Conservation (phyloP, 164 flowering plant genomes). For the Umbilicus rupestris region DNA sequence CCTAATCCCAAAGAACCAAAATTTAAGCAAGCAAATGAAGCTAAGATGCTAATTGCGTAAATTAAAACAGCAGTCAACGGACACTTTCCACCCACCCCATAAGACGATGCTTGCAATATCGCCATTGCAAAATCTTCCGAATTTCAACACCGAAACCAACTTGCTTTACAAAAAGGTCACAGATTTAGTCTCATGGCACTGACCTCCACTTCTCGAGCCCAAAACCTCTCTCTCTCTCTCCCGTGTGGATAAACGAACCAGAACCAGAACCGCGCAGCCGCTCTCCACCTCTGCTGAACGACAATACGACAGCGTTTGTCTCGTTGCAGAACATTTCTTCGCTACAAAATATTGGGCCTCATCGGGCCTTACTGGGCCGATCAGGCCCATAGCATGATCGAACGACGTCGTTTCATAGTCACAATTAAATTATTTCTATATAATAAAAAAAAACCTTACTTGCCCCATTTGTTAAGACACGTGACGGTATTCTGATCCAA, state of each 20-base stretch:
- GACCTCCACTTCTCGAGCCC: not conserved
- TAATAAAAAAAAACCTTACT: no score
- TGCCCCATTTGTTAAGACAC: no score
- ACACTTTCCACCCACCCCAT: not conserved
- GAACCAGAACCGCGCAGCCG: constrained; percentile 1
- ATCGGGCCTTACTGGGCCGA: no score
- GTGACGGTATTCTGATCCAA: no score
- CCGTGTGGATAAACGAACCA: constrained; percentile 1
- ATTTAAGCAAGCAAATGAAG: not conserved
- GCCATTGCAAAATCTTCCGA: constrained; percentile 4
- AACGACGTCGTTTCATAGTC: no score
- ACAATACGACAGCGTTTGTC: not conserved
- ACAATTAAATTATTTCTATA: no score
- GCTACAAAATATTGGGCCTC: no score
- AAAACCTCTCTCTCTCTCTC: not conserved
- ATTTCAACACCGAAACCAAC: not conserved
- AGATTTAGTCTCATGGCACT: not conserved
- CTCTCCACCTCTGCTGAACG: not conserved
- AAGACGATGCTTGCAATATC: constrained; percentile 6
- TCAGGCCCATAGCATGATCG: no score
- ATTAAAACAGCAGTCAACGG: not conserved
- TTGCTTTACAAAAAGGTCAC: not conserved
- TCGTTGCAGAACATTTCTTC: no score
- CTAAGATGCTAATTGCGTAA: not conserved
- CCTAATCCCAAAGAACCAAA: not conserved